phyloP scores from a whole-genome alignment of 2,329 filamentous ascomycete genomes.

The Corinectria fuckeliana region DNA sequence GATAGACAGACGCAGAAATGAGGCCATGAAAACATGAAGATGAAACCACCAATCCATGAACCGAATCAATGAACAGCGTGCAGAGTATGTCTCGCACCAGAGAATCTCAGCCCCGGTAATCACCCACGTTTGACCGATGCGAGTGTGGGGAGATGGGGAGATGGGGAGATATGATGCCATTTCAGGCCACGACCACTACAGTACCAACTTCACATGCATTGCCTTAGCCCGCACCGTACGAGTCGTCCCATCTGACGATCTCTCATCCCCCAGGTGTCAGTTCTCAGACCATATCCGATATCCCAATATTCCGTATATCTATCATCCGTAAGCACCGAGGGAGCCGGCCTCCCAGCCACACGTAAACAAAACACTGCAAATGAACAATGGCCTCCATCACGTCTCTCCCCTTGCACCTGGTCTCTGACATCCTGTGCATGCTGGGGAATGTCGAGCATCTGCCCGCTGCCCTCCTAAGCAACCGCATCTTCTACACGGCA shows the following conservation, averaged over 20 bases:
- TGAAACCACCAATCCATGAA: not conserved
- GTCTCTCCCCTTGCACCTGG: conserved; percentile 32
- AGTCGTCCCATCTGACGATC: conserved; percentile 25
- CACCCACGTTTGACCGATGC: conserved; percentile 17
- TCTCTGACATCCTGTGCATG: conserved; percentile 30
- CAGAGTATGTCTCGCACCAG: not conserved
- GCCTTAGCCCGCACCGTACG: conserved; percentile 18
- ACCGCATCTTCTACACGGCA: conserved; percentile 33
- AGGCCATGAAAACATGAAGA: conserved; percentile 8
- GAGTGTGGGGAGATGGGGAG: conserved; percentile 31
- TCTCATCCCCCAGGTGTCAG: conserved; percentile 10
- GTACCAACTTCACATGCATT: conserved; percentile 23
- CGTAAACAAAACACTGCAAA: not conserved
- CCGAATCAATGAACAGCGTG: no score
- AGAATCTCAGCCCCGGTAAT: not conserved
- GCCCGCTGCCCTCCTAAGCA: conserved; percentile 26
- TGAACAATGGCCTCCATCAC: conserved; percentile 28
- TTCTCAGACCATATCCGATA: not conserved
- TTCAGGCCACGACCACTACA: conserved; percentile 8
- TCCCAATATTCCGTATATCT: not conserved
- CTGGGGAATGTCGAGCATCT: conserved; percentile 26
- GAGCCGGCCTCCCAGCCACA: not conserved
- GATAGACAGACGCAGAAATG: not conserved
- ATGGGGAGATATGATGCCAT: conserved; percentile 29
- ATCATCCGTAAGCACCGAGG: not conserved